Evolutionary conservation across 768 basidiomycete species (phyloP), one percentile per base, ranked within the genome.

Genomic region (Chiua virens): DNA sequence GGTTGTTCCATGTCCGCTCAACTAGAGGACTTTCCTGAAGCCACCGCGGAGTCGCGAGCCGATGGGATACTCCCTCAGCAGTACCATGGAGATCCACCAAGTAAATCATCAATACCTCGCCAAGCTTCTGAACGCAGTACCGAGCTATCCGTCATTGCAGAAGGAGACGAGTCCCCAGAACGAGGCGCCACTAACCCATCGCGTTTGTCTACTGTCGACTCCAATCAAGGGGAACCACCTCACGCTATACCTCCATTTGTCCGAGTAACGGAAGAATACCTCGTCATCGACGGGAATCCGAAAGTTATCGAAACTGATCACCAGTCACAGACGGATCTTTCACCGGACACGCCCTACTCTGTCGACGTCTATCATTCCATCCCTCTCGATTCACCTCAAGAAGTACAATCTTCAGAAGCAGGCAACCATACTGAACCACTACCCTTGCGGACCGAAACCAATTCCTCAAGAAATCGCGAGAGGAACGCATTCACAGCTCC

Each of bases 61-160:
- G 34, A 36, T 17, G 9, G 4, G 9, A 42, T 39, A 11, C 25
- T 47, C 40, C 28, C 42, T 27, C 62, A 42, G 27, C 44, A 47
- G 15, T 15, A 32, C 42, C 30, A 48, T 4, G 25, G 32, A 23
- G 45, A 45, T 37, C 11, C 15, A 20, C 20, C 37, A 17, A 45
- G 18, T 28, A 47, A 52, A 50, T 40, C 47, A 13, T 52, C 42
- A 30, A 25, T 23, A 4, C 48, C 49, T 22, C 47, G 54, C 25
- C 22, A 28, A 66, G 72, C 30, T 71, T 65, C 46, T 25, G 57
- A 60, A n/a, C 56, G 37, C 15, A 53, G 51, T 34, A 76, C 75
- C 38, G 79, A 83, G 45, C 67, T 90, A 32, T 89, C 87, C 25
- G 75, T 86, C 47, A 88, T 89, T 48, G 81, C 78, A 0, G 87